Base-by-base conservation (phyloP, 2,329 filamentous ascomycete species). In the Clonostachys sp. region DNA sequence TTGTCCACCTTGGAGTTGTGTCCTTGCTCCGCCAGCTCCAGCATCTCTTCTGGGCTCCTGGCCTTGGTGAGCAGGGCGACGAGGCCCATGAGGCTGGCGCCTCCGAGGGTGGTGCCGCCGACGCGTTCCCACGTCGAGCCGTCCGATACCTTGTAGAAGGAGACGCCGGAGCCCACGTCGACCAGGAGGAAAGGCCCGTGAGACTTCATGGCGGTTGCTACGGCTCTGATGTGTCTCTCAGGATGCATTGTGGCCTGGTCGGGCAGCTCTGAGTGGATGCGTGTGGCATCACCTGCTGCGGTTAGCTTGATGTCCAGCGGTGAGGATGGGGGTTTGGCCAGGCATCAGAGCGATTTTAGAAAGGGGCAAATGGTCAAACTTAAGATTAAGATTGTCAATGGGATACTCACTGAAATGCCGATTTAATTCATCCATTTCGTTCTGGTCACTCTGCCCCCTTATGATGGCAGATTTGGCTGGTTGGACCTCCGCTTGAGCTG, bases 141-240 rank as follows among this genome's bases (percentile, higher is more conserved):
- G 0, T 91, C 92, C 0, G 89, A 95, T 6, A 99, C 94, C 64
- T 97, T 97, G 67, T 99, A 86, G 80, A 99, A 95, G 40, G 87
- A 94, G 6, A 99, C 94, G 45, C 94, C 94, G 8, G 91, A 96
- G 42, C 94, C 94, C 56, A 99, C 99, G 69, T 99, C 99, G 59
- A 99, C 94, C 30, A 99, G 83, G 41, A 99, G 83, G 63, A 99
- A 99, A 3, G 94, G 94, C 64, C 97, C 97, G 50, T 96, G 89
- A 14, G 74, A 72, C 55, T 92, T 84, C n/a, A 83, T 75, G 2
- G 90, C 83, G 51, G 86, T 81, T 55, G 86, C 83, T 62, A 96
- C 97, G 60, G 89, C 82, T 87, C 96, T 95, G 6, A 91, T 91
- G 57, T 94, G 85, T 34, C 81, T 80, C 65, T 95, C 92, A 62